Evolutionary conservation across 495 filamentous ascomycete genomes (phyloP).

Genomic region (Poronia punctata): DNA sequence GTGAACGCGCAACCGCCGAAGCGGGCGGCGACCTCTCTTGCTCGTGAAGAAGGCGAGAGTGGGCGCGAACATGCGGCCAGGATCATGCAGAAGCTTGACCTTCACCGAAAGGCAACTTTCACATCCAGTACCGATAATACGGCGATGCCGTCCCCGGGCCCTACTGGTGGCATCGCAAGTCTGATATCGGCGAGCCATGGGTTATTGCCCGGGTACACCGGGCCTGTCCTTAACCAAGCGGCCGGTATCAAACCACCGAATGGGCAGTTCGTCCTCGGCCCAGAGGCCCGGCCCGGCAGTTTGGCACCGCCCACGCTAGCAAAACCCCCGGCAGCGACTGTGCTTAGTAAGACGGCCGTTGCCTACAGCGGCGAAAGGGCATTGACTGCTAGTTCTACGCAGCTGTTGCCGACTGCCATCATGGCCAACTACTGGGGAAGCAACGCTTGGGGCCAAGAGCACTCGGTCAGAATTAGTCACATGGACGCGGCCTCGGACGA

Average conservation of each 20-base stretch:
- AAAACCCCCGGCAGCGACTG: slow-evolving; percentile 78
- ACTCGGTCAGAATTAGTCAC: slow-evolving; percentile 37
- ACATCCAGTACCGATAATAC: slow-evolving; percentile 30
- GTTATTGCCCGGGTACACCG: slow-evolving; percentile 54
- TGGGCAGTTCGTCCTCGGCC: slow-evolving; percentile 11
- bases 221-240: slow-evolving; percentile 18
- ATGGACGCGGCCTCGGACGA: slow-evolving; percentile 44
- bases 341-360: slow-evolving; percentile 80
- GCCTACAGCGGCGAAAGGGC: slow-evolving; percentile 70
- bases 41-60: slow-evolving; percentile 54
- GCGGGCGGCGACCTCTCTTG: slow-evolving; percentile 37
- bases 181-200: slow-evolving; percentile 81
- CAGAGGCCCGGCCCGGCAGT: slow-evolving; percentile 44
- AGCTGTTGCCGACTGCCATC: slow-evolving; percentile 70
- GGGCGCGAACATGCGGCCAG: slow-evolving; percentile 72
- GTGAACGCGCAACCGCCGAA: slow-evolving; percentile 42
- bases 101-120: slow-evolving; percentile 72
- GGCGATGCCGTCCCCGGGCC: slow-evolving; percentile 27
- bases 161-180: slow-evolving; percentile 71
- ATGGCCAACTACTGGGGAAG: slow-evolving; percentile 93
- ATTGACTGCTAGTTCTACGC: slow-evolving; percentile 55
- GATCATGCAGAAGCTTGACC: slow-evolving; percentile 86
- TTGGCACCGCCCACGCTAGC: slow-evolving; percentile 80
- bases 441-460: slow-evolving; percentile 72
- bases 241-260: slow-evolving; percentile 18